Percentiles rank a stretch among this genome's conserved stretches.
Conservation (phyloP, 495 filamentous ascomycete genomes). For the Apodospora peruviana region DNA sequence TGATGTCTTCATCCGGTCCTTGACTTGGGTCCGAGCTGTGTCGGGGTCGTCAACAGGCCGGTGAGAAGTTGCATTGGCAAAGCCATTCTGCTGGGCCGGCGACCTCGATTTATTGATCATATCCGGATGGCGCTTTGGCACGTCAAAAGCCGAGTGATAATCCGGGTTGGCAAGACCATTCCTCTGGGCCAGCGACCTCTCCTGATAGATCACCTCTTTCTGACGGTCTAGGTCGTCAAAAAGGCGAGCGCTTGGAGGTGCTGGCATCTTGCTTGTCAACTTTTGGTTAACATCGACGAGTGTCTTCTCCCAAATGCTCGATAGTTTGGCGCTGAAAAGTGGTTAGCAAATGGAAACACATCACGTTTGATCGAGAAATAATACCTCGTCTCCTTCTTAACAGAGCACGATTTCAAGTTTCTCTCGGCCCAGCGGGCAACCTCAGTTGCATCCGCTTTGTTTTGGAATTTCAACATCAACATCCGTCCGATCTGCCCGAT, state of each 20-base stretch:
- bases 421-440: constrained; percentile 7
- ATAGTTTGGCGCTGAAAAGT: not conserved
- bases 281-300: not conserved
- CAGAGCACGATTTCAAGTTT: not conserved
- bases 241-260: not conserved
- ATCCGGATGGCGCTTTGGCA: no score
- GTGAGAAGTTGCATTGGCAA: no score
- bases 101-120: no score
- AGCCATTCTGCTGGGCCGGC: no score
- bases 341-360: not conserved
- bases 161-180: no score
- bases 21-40: not conserved
- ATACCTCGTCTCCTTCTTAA: constrained; percentile 5
- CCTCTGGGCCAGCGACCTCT: no score
- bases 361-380: not conserved
- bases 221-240: no score
- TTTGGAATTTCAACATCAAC: constrained; percentile 8
- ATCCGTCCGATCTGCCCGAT: constrained; percentile 2
- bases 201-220: no score
- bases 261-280: not conserved
- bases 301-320: not conserved
- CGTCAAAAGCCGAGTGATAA: no score
- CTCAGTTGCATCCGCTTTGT: not conserved
- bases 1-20: not conserved
- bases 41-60: no score